Evolutionary conservation across 768 basidiomycete species (phyloP).

Genomic region (Amanita jacksonii): DNA sequence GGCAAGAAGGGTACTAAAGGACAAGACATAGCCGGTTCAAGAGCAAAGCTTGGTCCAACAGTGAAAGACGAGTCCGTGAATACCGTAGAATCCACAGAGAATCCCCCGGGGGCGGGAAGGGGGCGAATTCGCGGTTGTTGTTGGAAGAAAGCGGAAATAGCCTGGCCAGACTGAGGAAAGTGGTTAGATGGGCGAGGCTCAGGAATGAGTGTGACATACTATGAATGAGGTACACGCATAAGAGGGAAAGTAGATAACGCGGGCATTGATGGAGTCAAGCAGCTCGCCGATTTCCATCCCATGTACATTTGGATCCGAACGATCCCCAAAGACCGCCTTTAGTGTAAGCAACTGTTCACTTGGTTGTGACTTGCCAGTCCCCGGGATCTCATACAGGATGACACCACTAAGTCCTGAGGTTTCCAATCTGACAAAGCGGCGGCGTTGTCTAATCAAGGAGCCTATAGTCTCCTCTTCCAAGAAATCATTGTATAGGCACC

Average conservation of each 20-base stretch:
- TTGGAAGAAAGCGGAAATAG: slow-evolving; percentile 16
- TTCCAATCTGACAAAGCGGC: slow-evolving; percentile 20
- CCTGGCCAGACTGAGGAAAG: slow-evolving; percentile 16
- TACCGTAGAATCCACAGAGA: slow-evolving; percentile 12
- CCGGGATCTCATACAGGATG: slow-evolving; percentile 18
- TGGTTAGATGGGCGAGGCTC: background rate
- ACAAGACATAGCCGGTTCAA: background rate
- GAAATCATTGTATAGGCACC: slow-evolving; percentile 17
- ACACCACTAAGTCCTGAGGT: slow-evolving; percentile 21
- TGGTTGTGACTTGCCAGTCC: too few species aligned
- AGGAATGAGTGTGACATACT: slow-evolving; percentile 12
- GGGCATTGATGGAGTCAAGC: slow-evolving; percentile 18
- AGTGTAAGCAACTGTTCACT: too few species aligned
- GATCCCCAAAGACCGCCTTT: slow-evolving; percentile 20
- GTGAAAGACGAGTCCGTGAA: slow-evolving; percentile 2
- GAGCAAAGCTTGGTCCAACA: background rate
- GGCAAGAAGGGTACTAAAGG: background rate
- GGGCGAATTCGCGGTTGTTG: slow-evolving; percentile 11
- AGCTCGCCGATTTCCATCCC: slow-evolving; percentile 22
- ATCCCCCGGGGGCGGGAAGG: slow-evolving; percentile 13
- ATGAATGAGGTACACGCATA: slow-evolving; percentile 25
- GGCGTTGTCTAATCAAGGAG: background rate
- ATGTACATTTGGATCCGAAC: slow-evolving; percentile 11
- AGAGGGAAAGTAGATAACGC: slow-evolving; percentile 20
- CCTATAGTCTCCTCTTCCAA: background rate